Base-by-base conservation (phyloP, 768 basidiomycete species). In the Phanerodontia chrysosporium region DNA sequence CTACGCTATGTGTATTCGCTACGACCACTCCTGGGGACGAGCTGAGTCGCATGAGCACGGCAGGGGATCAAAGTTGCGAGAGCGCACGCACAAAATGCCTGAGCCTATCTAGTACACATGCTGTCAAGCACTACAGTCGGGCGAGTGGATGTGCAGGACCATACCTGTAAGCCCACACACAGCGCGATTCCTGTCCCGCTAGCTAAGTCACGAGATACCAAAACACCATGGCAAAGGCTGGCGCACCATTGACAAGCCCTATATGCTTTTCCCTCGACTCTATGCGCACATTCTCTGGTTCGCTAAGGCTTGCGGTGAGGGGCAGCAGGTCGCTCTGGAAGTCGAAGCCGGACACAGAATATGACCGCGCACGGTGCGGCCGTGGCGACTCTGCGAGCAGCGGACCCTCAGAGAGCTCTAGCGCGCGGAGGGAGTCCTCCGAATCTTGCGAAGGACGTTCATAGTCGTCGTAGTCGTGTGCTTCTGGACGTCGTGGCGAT, bases 1-100 rank as follows among this genome's bases (percentile, higher is more conserved):
- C 96, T 0, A 95, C 90, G 64, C 90, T 93, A 36, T 92, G 81
- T 0, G 90, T 88, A 67, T 95, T 92, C 10, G 92, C 89, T 27
- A 95, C 85, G 1, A 98, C 86, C 27, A 98, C 85, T 1, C 96
- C 96, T 1, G 95, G 94, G 5, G 92, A 95, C 3, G 92, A 95
- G 74, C 92, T 94, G 58, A 21, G 39, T 16, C n/a, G 21, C 16
- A 25, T 35, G 48, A 32, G 59, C 36, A 48, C 32, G 51, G 3
- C 29, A 49, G n/a, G 6, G 4, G 27, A 49, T 5, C 36, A 30
- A 14, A 21, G 2, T 45, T 28, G 45, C 18, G 46, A 22, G 24
- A 27, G n/a, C 35, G 3, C 21, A 69, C 87, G 63, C 68, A 93
- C 92, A 96, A 97, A 59, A 97, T 97, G 32, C 94, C 94, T 18